Evolutionary conservation across 176 grass and related monocot genomes (phyloP), one percentile per base, ranked within the genome.

Genomic region (Juncus effusus): DNA sequence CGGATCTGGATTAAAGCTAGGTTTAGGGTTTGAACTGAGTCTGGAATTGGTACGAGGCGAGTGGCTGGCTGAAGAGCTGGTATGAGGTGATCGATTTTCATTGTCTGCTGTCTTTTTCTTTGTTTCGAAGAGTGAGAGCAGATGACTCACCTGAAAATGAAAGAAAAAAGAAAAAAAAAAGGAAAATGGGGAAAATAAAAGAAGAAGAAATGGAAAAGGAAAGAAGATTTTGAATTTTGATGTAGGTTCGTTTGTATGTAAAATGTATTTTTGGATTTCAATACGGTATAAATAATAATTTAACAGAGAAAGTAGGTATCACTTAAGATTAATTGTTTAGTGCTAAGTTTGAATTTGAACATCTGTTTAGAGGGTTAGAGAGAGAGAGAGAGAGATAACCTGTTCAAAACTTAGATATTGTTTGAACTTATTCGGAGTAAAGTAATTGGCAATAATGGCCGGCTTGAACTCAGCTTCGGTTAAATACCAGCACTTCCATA

Each of bases 401-500:
- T 90, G 83, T 28, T 80, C 36, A 38, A 52, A 53, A 40, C 79
- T 85, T 78, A 90, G 87, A 51, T 83, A 75, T 7, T 86, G 83
- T 67, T 83, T 82, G 68, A 90, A 90, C 72, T 86, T 90, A 4
- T 7, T 61, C 35, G 65, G 62, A n/a, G 3, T 47, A 35, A 80
- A 90, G 58, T 90, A 90, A 47, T 90, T 86, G 9, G 74, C 76
- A 53, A 68, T 37, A 56, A 90, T 90, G 16, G 83, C 87, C 76
- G 56, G 35, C 16, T 38, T 76, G 73, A 90, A 90, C 39, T 86
- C 83, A 14, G 78, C 58, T 74, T 90, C 79, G 14, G 12, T 74
- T 54, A 90, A 75, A 28, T 82, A 76, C 67, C 62, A 68, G 77
- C 87, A 90, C 67, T 74, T 80, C 62, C 87, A 83, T 47, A 80